Evolutionary conservation across 345 rosid species (phyloP), one percentile per base, ranked within the genome.

Genomic region (Eucalyptus fibrosa): DNA sequence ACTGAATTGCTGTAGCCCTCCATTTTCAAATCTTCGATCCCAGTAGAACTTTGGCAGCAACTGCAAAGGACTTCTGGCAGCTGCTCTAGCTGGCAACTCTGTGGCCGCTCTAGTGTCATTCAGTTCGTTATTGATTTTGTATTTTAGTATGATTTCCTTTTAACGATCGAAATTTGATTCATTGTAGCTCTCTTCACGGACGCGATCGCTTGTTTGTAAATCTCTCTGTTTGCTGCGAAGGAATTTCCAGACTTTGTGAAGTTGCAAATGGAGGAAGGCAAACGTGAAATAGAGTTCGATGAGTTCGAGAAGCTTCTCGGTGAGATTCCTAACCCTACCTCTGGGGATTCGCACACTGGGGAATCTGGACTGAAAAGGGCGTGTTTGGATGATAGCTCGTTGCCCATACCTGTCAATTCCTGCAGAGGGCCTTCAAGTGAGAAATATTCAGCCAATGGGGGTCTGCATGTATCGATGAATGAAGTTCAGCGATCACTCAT

Each of bases 291-390:
- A 32, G 97, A 93, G 91, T 93, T 91, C 37, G 99, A 96, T 92
- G 97, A 96, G 89, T 88, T 95, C 45, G 96, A 94, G 90, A 95
- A 92, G 92, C 96, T 95, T 91, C 96, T 94, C 7, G 91, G 96
- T 30, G 97, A 96, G 95, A 94, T 94, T 90, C 99, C 97, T 1
- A 93, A 94, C 83, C 95, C 95, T 77, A 96, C 97, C 86, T 94
- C 93, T 23, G 94, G 94, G 87, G 91, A 89, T 87, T 90, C 92
- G 12, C 92, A 93, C 67, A 89, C 90, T 50, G 93, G 91, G 88
- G 94, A 92, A 87, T 89, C 88, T 87, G 88, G 87, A 59, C 88
- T 89, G 34, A 91, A 89, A 88, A 81, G 89, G 87, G 89, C 56
- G 81, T 89, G 92, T 83, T 87, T 89, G n/a, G 89, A 89, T 88